These are phyloP conservation scores for Pyrrhoderma noxium DNA, from an alignment of 1,284 basidiomycete species.

Conservation along the genomic window DNA sequence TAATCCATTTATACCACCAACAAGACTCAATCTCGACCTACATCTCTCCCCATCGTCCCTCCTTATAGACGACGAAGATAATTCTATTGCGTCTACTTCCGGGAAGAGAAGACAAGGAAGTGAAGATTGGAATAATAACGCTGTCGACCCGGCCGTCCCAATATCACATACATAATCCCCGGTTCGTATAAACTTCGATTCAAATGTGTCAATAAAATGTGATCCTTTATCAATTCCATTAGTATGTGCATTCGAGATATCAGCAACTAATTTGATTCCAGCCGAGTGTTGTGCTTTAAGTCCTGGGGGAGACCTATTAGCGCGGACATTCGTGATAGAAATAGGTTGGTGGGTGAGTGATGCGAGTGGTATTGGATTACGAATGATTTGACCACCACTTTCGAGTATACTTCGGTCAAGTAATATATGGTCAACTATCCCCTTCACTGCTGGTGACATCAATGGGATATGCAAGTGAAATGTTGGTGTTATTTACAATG, in stretches of 20 bases:
- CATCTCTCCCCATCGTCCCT: too few species aligned
- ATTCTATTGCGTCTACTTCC: not conserved
- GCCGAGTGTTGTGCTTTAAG: conserved; percentile 62
- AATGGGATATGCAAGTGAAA: too few species aligned
- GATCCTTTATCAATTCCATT: conserved; percentile 47
- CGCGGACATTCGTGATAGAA: conserved; percentile 50
- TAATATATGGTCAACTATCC: too few species aligned
- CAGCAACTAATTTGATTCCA: conserved; percentile 54
- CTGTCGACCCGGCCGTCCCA: conserved; percentile 61
- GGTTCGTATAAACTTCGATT: conserved; percentile 38
- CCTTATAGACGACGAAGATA: too few species aligned
- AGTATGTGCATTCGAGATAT: conserved; percentile 46
- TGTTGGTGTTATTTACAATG: too few species aligned
- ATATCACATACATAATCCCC: conserved; percentile 49
- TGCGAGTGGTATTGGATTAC: conserved; percentile 52
- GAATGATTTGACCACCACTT: conserved; percentile 67
- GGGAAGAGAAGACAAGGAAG: conserved; percentile 60
- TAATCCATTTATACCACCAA: conserved; percentile 63
- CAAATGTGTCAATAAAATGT: conserved; percentile 42
- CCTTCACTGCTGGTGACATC: too few species aligned
- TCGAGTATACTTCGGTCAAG: conserved; percentile 42
- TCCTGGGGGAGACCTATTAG: conserved; percentile 37
- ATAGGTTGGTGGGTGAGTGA: conserved; percentile 53
- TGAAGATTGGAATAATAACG: conserved; percentile 62
- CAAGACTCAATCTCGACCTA: conserved; percentile 38